Evolutionary conservation across 768 basidiomycete species (phyloP), one percentile per base, ranked within the genome.

Genomic region (Phanerochaete carnosa): DNA sequence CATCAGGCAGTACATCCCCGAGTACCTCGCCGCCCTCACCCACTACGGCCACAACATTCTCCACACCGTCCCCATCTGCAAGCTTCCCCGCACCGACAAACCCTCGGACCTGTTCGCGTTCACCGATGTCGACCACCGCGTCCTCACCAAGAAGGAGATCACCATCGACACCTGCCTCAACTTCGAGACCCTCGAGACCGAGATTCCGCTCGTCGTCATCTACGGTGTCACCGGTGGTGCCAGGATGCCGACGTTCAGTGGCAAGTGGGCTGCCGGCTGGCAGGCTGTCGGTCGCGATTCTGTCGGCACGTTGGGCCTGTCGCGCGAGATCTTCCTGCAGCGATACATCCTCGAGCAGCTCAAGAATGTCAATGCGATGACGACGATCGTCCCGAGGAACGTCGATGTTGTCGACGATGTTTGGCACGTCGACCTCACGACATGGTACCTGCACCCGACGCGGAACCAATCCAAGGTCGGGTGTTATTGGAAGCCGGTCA

Each of bases 331-430:
- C n/a, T n/a, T n/a, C n/a, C n/a, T n/a, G n/a, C n/a, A n/a, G n/a
- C n/a, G n/a, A n/a, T n/a, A n/a, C n/a, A n/a, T n/a, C 50, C 47
- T 66, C 29, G 22, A 32, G 29, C 25, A 32, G 5, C 54, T 66
- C 28, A 54, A 32, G 37, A 22, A 28, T 16, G 46, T 66, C 52
- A 66, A 66, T 37, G 45, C 25, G 16, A 26, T 23, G 5, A 66
- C 65, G 3, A 65, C 65, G 33, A 55, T 66, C 39, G 65, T 66
- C 29, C 60, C 65, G 35, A 50, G 22, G 52, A 59, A 62, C 49
- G 43, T 49, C n/a, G 50, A 52, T 29, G 60, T 57, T 37, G 61
- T 65, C 54, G 56, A 62, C 19, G 64, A 57, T 32, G 54, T 45
- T 25, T 62, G 64, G 65, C 29, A 62, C 28, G 43, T 66, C 26